Evolutionary conservation across 2,329 filamentous ascomycete genomes (phyloP).

Genomic region (Aspergillus sojae): DNA sequence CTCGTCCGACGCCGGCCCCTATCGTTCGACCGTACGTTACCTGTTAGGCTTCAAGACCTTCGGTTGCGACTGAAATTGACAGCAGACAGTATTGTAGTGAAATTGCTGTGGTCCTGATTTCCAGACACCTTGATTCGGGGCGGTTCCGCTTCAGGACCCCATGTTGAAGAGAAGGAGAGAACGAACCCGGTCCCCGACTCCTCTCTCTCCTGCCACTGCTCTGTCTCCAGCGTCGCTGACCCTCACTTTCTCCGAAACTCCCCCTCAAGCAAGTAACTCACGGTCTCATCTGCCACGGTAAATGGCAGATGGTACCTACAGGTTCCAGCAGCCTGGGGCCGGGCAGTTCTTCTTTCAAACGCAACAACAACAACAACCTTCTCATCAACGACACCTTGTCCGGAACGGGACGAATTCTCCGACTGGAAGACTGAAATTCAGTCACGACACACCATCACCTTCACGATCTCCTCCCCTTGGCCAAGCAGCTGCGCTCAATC

Average conservation of each 20-base stretch:
- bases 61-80: constrained; percentile 13
- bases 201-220: constrained; percentile 30
- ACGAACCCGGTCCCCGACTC: constrained; percentile 42
- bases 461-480: constrained; percentile 50
- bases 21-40: constrained; percentile 26
- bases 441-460: constrained; percentile 51
- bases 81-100: constrained; percentile 17
- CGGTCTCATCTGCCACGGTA: constrained; percentile 53
- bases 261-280: constrained; percentile 36
- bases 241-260: constrained; percentile 28
- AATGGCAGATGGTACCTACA: constrained; percentile 59
- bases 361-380: constrained; percentile 40
- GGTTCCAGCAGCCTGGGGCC: constrained; percentile 57
- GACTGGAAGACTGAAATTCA: constrained; percentile 48
- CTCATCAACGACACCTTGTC: constrained; percentile 47
- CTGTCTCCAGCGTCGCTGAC: constrained; percentile 25
- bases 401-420: constrained; percentile 51
- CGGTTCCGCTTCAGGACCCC: constrained; percentile 42
- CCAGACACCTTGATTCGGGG: constrained; percentile 25
- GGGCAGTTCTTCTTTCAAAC: constrained; percentile 53
- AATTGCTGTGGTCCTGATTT: constrained; percentile 21
- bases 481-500: constrained; percentile 46
- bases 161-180: constrained; percentile 55
- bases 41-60: constrained; percentile 9
- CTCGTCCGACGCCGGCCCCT: constrained; percentile 26